Percentiles rank a stretch among this genome's conserved stretches.
phyloP scores from a whole-genome alignment of 192 early-diverging fungal species.

The Backusella liffmaniae region DNA sequence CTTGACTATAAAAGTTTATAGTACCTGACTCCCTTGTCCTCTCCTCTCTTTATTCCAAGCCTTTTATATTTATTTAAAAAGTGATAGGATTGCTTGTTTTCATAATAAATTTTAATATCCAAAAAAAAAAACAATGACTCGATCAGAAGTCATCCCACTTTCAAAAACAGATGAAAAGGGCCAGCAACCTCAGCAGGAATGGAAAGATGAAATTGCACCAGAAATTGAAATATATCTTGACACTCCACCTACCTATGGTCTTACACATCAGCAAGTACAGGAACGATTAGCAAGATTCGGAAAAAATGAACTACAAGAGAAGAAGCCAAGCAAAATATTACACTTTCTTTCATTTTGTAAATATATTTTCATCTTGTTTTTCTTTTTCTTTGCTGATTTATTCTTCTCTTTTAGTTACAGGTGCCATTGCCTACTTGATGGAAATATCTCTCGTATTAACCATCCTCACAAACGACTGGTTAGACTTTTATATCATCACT shows the following conservation, averaged over 20 bases:
- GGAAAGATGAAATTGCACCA: slow-evolving; percentile 43
- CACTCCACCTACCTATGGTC: slow-evolving; percentile 62
- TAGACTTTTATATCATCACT: slow-evolving; percentile 59
- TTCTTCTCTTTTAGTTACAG: slow-evolving; percentile 43
- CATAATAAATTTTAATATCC: background rate
- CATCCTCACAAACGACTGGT: slow-evolving; percentile 55
- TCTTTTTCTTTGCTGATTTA: slow-evolving; percentile 5
- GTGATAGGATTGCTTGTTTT: background rate
- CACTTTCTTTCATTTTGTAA: slow-evolving; percentile 48
- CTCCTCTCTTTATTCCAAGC: background rate
- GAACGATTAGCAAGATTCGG: slow-evolving; percentile 59
- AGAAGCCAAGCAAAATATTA: slow-evolving; percentile 38
- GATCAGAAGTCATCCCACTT: slow-evolving; percentile 8
- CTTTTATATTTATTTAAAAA: background rate
- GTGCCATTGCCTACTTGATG: slow-evolving; percentile 66
- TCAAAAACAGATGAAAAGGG: background rate
- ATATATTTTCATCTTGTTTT: background rate
- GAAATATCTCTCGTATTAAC: slow-evolving; percentile 55
- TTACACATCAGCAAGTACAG: slow-evolving; percentile 52
- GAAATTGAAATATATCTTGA: slow-evolving; percentile 55
- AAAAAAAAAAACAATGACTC: background rate
- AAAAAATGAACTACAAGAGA: slow-evolving; percentile 50
- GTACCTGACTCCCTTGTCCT: background rate
- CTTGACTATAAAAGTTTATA: background rate
- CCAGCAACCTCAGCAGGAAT: background rate